These are phyloP conservation scores for Candida dubliniensis DNA, from an alignment of 1,139 yeast genomes.

Conservation along the genomic window DNA sequence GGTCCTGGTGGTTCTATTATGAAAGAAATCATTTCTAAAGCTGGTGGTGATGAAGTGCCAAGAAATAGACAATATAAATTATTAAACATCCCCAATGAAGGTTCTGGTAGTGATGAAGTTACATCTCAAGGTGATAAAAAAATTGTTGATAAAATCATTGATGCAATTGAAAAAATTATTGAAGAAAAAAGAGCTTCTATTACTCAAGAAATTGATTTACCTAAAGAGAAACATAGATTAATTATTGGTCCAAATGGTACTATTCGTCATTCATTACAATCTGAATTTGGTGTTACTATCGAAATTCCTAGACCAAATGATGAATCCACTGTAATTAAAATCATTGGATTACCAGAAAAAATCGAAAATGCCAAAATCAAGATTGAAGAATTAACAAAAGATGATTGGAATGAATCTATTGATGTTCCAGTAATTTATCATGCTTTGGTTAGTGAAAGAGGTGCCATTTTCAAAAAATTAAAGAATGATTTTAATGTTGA, in stretches of 20 bases:
- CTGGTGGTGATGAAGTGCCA: constrained; percentile 68
- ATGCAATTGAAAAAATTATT: constrained; percentile 64
- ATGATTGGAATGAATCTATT: constrained; percentile 47
- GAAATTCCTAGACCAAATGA: constrained; percentile 66
- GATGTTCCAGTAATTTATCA: constrained; percentile 61
- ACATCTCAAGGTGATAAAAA: constrained; percentile 73
- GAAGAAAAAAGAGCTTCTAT: constrained; percentile 64
- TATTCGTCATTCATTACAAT: constrained; percentile 70
- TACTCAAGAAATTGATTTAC: constrained; percentile 57
- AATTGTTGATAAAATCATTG: constrained; percentile 69
- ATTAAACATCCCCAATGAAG: constrained; percentile 75
- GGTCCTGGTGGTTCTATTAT: constrained; percentile 80
- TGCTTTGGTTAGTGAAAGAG: constrained; percentile 66
- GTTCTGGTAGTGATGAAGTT: constrained; percentile 61
- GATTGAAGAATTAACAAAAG: constrained; percentile 52
- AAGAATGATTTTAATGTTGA: constrained; percentile 57
- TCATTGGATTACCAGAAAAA: constrained; percentile 64
- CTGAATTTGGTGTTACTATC: constrained; percentile 62
- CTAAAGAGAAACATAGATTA: constrained; percentile 74
- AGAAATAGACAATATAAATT: constrained; percentile 53
- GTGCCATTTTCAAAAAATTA: constrained; percentile 61
- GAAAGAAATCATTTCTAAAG: constrained; percentile 71
- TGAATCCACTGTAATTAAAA: constrained; percentile 43
- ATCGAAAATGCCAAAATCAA: constrained; percentile 58
- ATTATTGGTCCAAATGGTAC: constrained; percentile 84